Evolutionary conservation across 768 basidiomycete genomes (phyloP), one percentile per base, ranked within the genome.

Genomic region (Coprinopsis marcescibilis): DNA sequence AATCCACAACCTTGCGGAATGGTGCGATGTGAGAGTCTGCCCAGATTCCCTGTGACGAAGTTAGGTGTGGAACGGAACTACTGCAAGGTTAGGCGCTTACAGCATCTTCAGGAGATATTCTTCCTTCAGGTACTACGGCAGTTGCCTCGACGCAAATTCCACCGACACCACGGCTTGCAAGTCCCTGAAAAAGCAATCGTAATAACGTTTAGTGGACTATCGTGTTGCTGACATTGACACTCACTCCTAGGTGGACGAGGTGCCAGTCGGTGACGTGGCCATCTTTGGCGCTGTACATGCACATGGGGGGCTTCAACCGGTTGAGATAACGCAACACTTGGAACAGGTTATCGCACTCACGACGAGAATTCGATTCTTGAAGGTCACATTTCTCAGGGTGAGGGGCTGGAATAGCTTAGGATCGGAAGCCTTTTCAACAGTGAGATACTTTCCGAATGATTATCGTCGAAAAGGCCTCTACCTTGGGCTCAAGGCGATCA

Each of bases 221-320:
- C 19, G 26, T 26, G 2, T 41, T 23, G 14, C 14, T 15, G 14
- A 20, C 17, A 36, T 1, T 19, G 37, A 30, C 46, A 78, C 78
- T 3, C 51, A 79, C 77, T 1, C 85, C 85, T 26, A 87, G 71
- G 58, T 91, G 86, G 14, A 89, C 85, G 3, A 90, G 63, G 60
- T 92, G 90, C 81, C 83, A 90, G 52, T 89, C 84, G 1, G 88
- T 89, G 3, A 81, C 78, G 55, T 85, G 80, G 0, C 89, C 89
- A 43, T 81, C 66, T 36, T 85, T 76, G 7, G 80, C 71, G 48
- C 81, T 84, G 65, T 91, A 92, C 62, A 84, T 81, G 60, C 89
- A 90, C 88, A 90, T 89, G 2, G 85, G 85, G 10, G 85, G 67
- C 81, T 82, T n/a, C 8, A 32, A 32, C n/a, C 8, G 30, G 51